Evolutionary conservation across 1,139 yeast genomes (phyloP).

Genomic region (Suhomyces taliae): DNA sequence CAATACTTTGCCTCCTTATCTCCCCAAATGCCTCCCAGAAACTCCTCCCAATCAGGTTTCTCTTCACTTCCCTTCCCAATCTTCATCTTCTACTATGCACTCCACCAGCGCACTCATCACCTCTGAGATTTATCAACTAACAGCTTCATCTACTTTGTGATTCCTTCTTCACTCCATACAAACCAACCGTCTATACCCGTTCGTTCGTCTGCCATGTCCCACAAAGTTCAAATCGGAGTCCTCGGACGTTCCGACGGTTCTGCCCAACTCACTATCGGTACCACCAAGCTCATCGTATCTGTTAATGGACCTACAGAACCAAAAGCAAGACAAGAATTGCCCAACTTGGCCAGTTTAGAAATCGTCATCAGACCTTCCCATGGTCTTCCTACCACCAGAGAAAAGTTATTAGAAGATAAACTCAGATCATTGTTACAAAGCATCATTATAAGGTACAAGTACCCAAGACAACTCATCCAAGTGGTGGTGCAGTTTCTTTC

Average conservation of each 20-base stretch:
- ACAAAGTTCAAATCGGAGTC: constrained; percentile 12
- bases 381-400: constrained; percentile 78
- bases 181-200: too few relatives aligned
- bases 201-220: constrained; percentile 1
- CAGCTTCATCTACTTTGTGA: too few relatives aligned
- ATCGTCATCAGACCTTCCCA: constrained; percentile 76
- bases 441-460: constrained; percentile 60
- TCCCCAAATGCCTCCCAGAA: too few relatives aligned
- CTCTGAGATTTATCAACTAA: too few relatives aligned
- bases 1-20: too few relatives aligned
- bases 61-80: too few relatives aligned
- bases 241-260: constrained; percentile 61
- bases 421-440: constrained; percentile 62
- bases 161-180: too few relatives aligned
- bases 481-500: constrained; percentile 81
- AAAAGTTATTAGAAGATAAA: constrained; percentile 71
- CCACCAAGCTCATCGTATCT: constrained; percentile 65
- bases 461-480: constrained; percentile 85
- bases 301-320: constrained; percentile 93
- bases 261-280: constrained; percentile 52
- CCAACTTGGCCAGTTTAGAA: constrained; percentile 76
- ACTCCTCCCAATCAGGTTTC: too few relatives aligned
- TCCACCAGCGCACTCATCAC: not conserved
- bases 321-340: constrained; percentile 78
- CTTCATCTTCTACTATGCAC: not conserved